phyloP scores from a whole-genome alignment of 106 monocot genomes.

The Iris macrosiphon region DNA sequence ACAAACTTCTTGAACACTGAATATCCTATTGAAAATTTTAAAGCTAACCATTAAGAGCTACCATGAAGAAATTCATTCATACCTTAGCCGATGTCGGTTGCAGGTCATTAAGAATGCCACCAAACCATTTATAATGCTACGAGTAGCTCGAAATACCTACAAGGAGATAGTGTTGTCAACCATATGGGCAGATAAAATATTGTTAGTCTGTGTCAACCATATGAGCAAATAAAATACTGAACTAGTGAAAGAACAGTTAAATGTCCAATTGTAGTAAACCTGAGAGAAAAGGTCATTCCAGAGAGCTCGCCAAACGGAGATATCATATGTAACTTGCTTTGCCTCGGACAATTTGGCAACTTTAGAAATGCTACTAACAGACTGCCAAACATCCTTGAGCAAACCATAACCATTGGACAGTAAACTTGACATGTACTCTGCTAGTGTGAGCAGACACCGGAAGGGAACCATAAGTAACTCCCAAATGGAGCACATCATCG shows the following conservation, averaged over 20 bases:
- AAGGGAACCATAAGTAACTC: conserved; percentile 15
- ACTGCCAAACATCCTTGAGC: conserved; percentile 31
- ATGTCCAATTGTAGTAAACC: conserved; percentile 9
- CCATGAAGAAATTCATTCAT: neutral
- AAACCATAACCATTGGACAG: conserved; percentile 10
- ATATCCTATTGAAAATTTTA: no score
- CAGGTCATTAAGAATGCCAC: conserved; percentile 44
- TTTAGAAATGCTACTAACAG: conserved; percentile 10
- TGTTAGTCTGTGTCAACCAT: neutral
- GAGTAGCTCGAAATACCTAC: conserved; percentile 42
- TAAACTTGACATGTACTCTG: conserved; percentile 9
- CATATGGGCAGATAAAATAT: neutral
- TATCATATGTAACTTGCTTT: conserved; percentile 14
- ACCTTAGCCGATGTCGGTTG: conserved; percentile 65
- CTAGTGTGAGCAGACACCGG: conserved; percentile 1
- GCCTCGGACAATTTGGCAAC: conserved; percentile 15
- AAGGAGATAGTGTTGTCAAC: neutral
- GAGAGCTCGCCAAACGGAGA: conserved; percentile 37
- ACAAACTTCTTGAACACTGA: neutral
- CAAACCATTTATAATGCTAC: conserved; percentile 46
- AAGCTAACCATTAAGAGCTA: neutral
- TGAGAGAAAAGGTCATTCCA: conserved; percentile 67
- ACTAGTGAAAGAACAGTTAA: neutral
- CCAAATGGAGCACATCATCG: conserved; percentile 14
- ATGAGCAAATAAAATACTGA: neutral